phyloP scores from a whole-genome alignment of 208 protist genomes.

The Trypanosoma melophagium region DNA sequence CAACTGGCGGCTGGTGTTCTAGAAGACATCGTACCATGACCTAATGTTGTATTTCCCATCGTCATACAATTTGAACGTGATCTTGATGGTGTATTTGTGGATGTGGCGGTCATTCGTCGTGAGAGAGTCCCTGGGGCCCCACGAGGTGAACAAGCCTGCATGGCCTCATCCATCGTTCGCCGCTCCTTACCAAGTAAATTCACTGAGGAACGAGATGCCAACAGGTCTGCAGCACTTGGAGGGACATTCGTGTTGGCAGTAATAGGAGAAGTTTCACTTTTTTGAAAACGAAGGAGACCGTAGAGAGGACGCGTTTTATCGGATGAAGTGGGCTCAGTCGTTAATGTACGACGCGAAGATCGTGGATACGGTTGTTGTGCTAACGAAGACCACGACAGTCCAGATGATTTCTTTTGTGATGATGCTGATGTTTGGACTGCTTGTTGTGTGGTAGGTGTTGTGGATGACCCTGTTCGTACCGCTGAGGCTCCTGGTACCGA shows the following conservation, averaged over 20 bases:
- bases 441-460: no score
- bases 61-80: no score
- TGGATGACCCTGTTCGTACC: no score
- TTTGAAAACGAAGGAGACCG: slow-evolving; percentile 17
- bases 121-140: neutral
- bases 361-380: neutral
- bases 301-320: slow-evolving; percentile 13
- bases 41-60: neutral
- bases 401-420: neutral
- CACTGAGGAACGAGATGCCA: neutral
- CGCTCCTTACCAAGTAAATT: neutral
- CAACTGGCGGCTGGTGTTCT: neutral
- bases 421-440: no score
- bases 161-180: neutral
- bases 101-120: neutral
- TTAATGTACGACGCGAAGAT: neutral
- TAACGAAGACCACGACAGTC: neutral
- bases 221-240: neutral
- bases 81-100: neutral
- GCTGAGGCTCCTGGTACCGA: no score
- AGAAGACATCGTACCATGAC: neutral
- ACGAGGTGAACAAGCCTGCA: neutral
- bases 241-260: neutral
- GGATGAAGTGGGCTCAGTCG: neutral
- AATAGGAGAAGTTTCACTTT: neutral